A percentile compares a stretch with the other conserved stretches of the same genome.
These are phyloP conservation scores for Aspergillus unguis DNA, from an alignment of 2,329 filamentous ascomycete species.

Conservation along the genomic window DNA sequence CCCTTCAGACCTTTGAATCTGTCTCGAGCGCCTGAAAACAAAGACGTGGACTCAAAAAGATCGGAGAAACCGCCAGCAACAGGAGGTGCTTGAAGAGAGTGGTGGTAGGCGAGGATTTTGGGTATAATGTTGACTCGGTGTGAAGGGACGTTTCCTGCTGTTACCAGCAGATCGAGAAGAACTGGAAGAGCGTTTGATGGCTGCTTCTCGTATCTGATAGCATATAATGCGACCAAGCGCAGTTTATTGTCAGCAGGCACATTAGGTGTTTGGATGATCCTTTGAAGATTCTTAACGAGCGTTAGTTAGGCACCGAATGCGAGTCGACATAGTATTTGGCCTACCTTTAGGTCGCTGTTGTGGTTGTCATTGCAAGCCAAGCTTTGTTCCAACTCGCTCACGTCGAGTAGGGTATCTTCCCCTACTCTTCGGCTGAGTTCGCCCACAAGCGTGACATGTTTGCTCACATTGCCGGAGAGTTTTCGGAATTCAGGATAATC, in stretches of 20 bases:
- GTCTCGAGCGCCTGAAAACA: conserved; percentile 83
- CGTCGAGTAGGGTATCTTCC: conserved; percentile 83
- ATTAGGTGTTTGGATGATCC: conserved; percentile 73
- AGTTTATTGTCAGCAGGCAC: conserved; percentile 82
- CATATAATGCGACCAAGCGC: conserved; percentile 88
- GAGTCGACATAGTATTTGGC: conserved; percentile 9
- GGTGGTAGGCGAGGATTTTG: conserved; percentile 79
- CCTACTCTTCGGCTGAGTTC: conserved; percentile 87
- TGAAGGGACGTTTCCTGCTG: conserved; percentile 75
- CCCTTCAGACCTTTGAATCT: conserved; percentile 94
- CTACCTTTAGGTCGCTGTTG: conserved; percentile 80
- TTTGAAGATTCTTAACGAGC: conserved; percentile 67
- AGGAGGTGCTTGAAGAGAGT: conserved; percentile 76
- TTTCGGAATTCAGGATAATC: conserved; percentile 98
- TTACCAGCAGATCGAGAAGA: conserved; percentile 78
- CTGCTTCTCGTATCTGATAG: conserved; percentile 84
- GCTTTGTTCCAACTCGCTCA: conserved; percentile 95
- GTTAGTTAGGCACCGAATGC: not conserved
- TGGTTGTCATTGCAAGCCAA: conserved; percentile 97
- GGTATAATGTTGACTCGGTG: conserved; percentile 75
- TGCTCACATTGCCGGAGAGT: conserved; percentile 95
- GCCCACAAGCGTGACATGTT: conserved; percentile 93
- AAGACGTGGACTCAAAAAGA: conserved; percentile 84
- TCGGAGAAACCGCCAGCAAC: conserved; percentile 79
- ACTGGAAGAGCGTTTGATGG: conserved; percentile 79